phyloP scores from a whole-genome alignment of 106 monocot genomes.

The Amphibolis antarctica region DNA sequence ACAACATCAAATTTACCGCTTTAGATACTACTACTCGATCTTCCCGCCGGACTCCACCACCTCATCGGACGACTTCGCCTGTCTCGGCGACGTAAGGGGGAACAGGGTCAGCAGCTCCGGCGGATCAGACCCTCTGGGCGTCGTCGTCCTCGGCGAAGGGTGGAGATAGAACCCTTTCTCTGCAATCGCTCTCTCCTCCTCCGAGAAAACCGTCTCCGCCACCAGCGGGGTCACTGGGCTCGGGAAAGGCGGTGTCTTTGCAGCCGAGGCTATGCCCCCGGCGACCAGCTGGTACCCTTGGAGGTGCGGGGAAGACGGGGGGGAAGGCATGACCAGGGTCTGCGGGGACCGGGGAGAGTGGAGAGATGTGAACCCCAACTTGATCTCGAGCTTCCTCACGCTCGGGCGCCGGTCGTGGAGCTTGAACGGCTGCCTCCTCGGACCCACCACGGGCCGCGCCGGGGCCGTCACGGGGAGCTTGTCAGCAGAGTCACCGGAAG shows the following conservation, averaged over 20 bases:
- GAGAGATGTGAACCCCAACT: constrained; percentile 21
- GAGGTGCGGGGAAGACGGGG: too few species aligned
- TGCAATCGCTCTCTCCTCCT: constrained; percentile 25
- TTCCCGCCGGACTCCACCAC: background rate
- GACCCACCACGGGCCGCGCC: constrained; percentile 13
- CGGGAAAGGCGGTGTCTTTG: constrained; percentile 3
- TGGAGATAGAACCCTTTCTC: constrained; percentile 35
- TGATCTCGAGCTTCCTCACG: constrained; percentile 23
- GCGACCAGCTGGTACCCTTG: too few species aligned
- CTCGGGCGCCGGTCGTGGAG: constrained; percentile 33
- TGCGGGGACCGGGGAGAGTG: constrained; percentile 10
- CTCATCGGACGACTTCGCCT: background rate
- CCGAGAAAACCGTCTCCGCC: constrained; percentile 13
- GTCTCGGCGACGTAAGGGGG: constrained; percentile 16
- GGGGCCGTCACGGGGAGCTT: constrained; percentile 2
- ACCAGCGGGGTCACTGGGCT: constrained; percentile 32
- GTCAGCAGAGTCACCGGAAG: background rate
- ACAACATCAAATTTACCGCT: too few species aligned
- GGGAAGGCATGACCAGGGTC: background rate
- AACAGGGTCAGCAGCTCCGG: constrained; percentile 33
- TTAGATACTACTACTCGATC: too few species aligned
- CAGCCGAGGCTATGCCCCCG: too few species aligned
- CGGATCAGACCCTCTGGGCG: constrained; percentile 15
- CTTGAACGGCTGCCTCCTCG: constrained; percentile 25
- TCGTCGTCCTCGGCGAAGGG: constrained; percentile 19